These are phyloP conservation scores for Mycena olivaceomarginata DNA, from an alignment of 768 basidiomycete species.

Conservation along the genomic window DNA sequence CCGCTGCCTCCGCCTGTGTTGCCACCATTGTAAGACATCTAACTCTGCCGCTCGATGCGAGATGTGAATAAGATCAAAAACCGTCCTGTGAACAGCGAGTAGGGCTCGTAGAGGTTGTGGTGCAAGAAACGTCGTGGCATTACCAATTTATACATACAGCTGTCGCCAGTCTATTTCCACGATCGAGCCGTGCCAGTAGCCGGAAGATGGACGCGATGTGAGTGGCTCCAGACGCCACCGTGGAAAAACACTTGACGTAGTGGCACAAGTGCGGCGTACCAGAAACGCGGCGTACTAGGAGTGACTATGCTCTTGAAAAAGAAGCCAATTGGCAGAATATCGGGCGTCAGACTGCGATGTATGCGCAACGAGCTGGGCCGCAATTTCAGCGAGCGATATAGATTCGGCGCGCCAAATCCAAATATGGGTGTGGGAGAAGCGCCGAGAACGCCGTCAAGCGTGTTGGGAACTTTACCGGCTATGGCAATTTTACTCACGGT, in stretches of 20 bases:
- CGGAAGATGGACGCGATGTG: conserved; percentile 9
- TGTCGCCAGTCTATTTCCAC: background rate
- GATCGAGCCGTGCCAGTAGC: conserved; percentile 1
- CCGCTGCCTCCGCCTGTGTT: background rate
- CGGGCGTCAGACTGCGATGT: too few relatives aligned
- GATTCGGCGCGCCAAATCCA: background rate
- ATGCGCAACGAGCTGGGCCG: too few relatives aligned
- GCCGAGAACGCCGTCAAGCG: background rate
- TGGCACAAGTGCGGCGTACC: too few relatives aligned
- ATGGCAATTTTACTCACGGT: background rate
- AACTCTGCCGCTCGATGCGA: background rate
- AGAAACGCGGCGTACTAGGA: background rate
- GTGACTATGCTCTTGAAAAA: background rate
- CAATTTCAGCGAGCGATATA: too few relatives aligned
- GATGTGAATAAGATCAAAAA: background rate
- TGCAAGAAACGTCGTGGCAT: conserved; percentile 8
- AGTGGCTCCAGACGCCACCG: background rate
- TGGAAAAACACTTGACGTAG: background rate
- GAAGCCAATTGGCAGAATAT: background rate
- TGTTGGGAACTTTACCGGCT: background rate
- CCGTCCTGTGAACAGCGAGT: background rate
- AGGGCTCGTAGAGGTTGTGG: background rate
- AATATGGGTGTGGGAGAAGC: background rate
- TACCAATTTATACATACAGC: background rate
- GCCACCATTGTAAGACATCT: background rate